Evolutionary conservation across 306 rosid genomes (phyloP).

Genomic region (Lagenaria siceraria): DNA sequence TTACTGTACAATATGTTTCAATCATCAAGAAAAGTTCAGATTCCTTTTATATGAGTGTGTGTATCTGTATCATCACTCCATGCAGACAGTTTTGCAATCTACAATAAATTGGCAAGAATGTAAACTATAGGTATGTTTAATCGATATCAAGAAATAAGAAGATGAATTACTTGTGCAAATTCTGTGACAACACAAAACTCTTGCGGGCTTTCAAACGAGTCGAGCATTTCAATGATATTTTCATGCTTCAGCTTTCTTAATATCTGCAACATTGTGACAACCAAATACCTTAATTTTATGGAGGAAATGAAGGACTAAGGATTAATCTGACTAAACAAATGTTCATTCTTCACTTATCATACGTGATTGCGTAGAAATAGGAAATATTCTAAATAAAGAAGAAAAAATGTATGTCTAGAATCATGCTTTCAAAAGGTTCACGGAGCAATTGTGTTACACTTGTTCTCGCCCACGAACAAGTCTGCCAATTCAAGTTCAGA

Average conservation of each 20-base stretch:
- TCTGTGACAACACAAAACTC: slow-evolving; percentile 97
- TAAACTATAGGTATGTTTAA: not conserved
- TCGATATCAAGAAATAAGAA: slow-evolving; percentile 6
- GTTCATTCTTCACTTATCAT: not conserved
- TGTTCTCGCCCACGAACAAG: too few relatives aligned
- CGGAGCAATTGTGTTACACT: too few relatives aligned
- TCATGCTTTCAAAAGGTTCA: too few relatives aligned
- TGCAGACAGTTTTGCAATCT: not conserved
- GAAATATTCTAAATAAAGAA: not conserved
- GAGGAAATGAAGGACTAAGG: not conserved
- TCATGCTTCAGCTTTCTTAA: slow-evolving; percentile 87
- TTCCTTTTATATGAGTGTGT: not conserved
- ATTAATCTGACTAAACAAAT: not conserved
- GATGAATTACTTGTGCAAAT: slow-evolving; percentile 70
- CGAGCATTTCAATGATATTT: slow-evolving; percentile 93
- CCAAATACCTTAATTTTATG: not conserved
- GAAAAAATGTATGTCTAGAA: not conserved
- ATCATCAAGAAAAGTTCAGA: not conserved
- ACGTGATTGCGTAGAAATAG: not conserved
- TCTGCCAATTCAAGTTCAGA: too few relatives aligned
- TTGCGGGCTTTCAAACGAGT: slow-evolving; percentile 92
- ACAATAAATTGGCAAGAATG: not conserved
- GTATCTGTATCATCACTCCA: not conserved
- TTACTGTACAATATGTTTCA: not conserved
- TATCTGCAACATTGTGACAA: slow-evolving; percentile 42